phyloP scores from a whole-genome alignment of 2,329 filamentous ascomycete species.

The Metarhizium robertsii region DNA sequence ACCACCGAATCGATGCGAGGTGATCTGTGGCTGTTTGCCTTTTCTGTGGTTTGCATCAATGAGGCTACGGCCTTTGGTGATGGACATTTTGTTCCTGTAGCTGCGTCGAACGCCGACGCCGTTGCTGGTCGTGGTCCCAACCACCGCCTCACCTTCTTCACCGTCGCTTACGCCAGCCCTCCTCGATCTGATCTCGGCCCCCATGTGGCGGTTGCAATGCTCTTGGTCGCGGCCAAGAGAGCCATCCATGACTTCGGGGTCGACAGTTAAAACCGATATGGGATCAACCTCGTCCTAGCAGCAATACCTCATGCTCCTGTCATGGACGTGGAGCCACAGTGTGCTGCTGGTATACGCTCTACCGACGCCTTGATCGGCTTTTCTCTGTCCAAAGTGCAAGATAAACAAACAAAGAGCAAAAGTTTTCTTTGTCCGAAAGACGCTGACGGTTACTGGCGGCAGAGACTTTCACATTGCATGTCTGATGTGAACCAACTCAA shows the following conservation, averaged over 20 bases:
- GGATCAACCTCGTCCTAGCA: background rate
- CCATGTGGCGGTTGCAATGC: background rate
- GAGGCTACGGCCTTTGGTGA: background rate
- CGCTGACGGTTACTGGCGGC: no score
- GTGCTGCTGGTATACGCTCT: no score
- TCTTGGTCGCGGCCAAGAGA: background rate
- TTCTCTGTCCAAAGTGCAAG: no score
- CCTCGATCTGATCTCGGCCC: background rate
- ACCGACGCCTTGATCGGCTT: no score
- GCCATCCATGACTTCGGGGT: background rate
- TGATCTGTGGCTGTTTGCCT: background rate
- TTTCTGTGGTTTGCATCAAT: background rate
- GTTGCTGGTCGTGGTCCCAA: background rate
- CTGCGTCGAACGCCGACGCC: no score
- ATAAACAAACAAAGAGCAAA: background rate
- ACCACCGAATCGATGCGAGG: background rate
- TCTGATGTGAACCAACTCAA: background rate
- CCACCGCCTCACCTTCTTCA: background rate
- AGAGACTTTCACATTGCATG: background rate
- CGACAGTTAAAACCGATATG: background rate
- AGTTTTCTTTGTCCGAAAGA: background rate
- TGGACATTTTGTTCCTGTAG: background rate
- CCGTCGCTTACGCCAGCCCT: background rate
- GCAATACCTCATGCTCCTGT: background rate
- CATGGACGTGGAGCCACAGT: background rate